Evolutionary conservation across 2,329 filamentous ascomycete genomes (phyloP).

Genomic region (Fonsecaea nubica): DNA sequence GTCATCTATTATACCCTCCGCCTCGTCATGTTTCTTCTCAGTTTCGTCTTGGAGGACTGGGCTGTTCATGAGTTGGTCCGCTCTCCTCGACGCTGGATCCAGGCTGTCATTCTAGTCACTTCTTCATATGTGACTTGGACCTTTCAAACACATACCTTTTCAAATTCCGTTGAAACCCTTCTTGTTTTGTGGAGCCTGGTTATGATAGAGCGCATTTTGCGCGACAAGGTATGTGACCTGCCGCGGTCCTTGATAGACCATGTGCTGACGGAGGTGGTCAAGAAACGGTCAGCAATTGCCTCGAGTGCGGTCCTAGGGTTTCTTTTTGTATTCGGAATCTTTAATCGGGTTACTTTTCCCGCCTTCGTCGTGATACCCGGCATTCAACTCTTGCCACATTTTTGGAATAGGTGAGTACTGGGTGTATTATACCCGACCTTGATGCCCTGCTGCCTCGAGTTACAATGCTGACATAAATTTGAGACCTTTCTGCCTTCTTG

Average conservation of each 20-base stretch:
- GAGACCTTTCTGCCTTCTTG: constrained; percentile 65
- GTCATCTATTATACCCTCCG: constrained; percentile 89
- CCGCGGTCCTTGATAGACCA: background rate
- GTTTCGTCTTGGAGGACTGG: constrained; percentile 98
- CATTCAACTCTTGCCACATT: constrained; percentile 82
- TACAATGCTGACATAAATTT: constrained; percentile 8
- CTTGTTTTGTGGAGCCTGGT: constrained; percentile 93
- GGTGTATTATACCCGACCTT: constrained; percentile 57
- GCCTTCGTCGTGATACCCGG: constrained; percentile 88
- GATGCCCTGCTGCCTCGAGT: background rate
- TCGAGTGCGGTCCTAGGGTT: constrained; percentile 80
- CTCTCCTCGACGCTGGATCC: constrained; percentile 71
- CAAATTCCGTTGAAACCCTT: constrained; percentile 94
- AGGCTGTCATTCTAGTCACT: constrained; percentile 82
- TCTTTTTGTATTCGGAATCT: constrained; percentile 82
- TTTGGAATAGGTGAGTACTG: constrained; percentile 79
- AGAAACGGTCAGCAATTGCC: constrained; percentile 77
- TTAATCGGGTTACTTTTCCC: constrained; percentile 97
- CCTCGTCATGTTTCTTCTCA: constrained; percentile 89
- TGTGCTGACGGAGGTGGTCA: constrained; percentile 24
- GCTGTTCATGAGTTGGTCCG: constrained; percentile 89
- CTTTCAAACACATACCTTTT: constrained; percentile 97
- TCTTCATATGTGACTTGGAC: constrained; percentile 99
- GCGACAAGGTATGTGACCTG: constrained; percentile 69
- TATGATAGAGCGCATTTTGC: constrained; percentile 82